Evolutionary conservation across 148 eudicot genomes (phyloP), one percentile per base, ranked within the genome.

Genomic region (Chenopodium suecicum): DNA sequence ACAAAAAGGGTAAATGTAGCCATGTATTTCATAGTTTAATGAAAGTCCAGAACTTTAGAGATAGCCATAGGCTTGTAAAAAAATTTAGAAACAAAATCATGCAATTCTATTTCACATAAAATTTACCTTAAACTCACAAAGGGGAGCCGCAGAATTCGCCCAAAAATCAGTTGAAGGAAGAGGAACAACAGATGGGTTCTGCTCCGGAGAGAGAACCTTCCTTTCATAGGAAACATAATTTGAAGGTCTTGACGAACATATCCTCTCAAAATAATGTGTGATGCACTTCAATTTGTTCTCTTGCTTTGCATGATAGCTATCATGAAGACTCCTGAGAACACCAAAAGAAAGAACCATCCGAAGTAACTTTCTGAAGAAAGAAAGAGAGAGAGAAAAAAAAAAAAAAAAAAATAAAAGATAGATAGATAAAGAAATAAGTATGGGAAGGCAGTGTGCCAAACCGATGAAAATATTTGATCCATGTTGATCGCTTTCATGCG

Each of bases 281-380:
- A 94, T 79, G 87, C 98, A 94, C 85, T 89, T 94, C 80, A 94
- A 81, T 84, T 94, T 94, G 78, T 89, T 85, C 80, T 91, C 92
- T 81, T 89, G 90, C 4, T 3, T 27, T 80, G 75, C 88, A 78
- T 78, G 77, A 78, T 91, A 85, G 47, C 74, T 84, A 52, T 86
- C 90, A 81, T 91, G 88, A n/a, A 94, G 81, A 81, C 86, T 87
- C 91, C 98, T 94, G 92, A 74, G 83, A 83, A 31, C n/a, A 69
- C 73, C 73, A 14, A 31, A 31, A 69, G 22, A 32, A 31, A 16
- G 1, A 66, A 11, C 25, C 52, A 20, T 10, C 74, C 2, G 20
- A n/a, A 9, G 44, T 37, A 22, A 22, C 10, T 12, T 9, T 22
- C 7, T 1, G 22, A 16, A 47, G 23, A 46, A 46, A 34, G 44